Evolutionary conservation across 305 asterid genomes (phyloP), one percentile per base, ranked within the genome.

Genomic region (Monarda citriodora): DNA sequence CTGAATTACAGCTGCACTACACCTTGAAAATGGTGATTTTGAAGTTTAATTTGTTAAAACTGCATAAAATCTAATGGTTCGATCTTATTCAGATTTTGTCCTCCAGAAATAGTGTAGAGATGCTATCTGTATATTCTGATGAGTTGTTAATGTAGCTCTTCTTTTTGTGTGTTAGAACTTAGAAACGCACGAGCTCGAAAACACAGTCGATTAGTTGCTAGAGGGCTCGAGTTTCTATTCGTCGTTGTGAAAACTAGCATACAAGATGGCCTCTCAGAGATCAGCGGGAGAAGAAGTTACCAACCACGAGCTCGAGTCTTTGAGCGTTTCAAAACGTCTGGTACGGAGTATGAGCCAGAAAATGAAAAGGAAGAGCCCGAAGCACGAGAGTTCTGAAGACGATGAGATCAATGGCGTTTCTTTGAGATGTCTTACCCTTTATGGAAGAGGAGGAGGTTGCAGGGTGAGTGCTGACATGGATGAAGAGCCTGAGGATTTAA

Each of bases 391-490:
- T 58, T 79, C 69, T 40, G 89, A 79, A 18, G 94, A 87, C 34
- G 90, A 75, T 18, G 83, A 82, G 21, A 50, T 65, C 11, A 72
- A 61, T 58, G 80, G 92, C 6, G 81, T 83, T 48, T 87, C 97
- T 26, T 66, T 85, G 72, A 77, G 90, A 69, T 89, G 99, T 59
- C 96, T 93, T 45, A 60, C 83, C 25, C 71, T 89, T 25, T 87
- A 85, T 20, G 77, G 88, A 21, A 75, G 96, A 69, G 95, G 91
- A 56, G 95, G 97, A 47, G 99, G 97, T 55, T 93, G 99, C 83
- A 87, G 80, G 79, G 97, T 93, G 36, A 85, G 89, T 58, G 97
- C 92, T 41, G 95, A 87, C 59, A 83, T 75, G 21, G 81, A 88
- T 7, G 97, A 85, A 56, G 95, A 87, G 46, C 59, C 61, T 26